Conservation (phyloP, 2,329 filamentous ascomycete species). For the Thelonectria discophora region DNA sequence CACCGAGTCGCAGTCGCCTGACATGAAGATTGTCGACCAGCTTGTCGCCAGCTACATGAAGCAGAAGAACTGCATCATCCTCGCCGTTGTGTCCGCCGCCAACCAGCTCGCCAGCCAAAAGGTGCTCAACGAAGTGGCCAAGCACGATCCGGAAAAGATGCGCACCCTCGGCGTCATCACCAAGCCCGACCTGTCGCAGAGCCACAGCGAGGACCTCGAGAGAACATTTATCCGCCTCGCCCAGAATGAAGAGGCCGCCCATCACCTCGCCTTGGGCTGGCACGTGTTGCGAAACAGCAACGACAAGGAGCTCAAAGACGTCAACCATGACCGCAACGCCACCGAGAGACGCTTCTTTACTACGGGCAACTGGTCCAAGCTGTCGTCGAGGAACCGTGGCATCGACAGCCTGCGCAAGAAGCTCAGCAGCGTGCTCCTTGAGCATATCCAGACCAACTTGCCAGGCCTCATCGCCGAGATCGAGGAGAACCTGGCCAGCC, state of each 20-base stretch:
- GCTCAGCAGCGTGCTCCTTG: conserved; percentile 45
- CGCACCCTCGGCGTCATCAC: conserved; percentile 21
- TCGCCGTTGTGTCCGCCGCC: conserved; percentile 11
- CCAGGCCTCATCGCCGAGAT: conserved; percentile 42
- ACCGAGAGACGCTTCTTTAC: conserved; percentile 47
- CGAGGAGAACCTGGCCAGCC: conserved; percentile 32
- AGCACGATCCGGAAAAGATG: conserved; percentile 7
- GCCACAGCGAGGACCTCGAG: conserved; percentile 38
- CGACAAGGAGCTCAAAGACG: conserved; percentile 37
- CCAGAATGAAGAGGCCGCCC: conserved; percentile 38
- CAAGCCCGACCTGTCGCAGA: conserved; percentile 26
- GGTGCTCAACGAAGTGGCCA: conserved; percentile 42
- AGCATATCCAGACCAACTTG: conserved; percentile 42
- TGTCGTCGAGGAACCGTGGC: conserved; percentile 45
- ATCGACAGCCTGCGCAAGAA: conserved; percentile 47
- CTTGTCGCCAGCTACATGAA: conserved; percentile 9
- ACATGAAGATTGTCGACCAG: conserved; percentile 7
- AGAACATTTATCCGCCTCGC: conserved; percentile 50
- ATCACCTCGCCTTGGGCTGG: conserved; percentile 55
- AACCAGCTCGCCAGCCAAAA: conserved; percentile 26
- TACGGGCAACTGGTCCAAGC: conserved; percentile 38
- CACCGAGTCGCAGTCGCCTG: background rate
- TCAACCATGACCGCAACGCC: conserved; percentile 37
- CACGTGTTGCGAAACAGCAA: conserved; percentile 61
- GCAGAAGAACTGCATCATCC: conserved; percentile 18